Conservation (phyloP, 257 asterid genomes). For the Solanum bukasovii region DNA sequence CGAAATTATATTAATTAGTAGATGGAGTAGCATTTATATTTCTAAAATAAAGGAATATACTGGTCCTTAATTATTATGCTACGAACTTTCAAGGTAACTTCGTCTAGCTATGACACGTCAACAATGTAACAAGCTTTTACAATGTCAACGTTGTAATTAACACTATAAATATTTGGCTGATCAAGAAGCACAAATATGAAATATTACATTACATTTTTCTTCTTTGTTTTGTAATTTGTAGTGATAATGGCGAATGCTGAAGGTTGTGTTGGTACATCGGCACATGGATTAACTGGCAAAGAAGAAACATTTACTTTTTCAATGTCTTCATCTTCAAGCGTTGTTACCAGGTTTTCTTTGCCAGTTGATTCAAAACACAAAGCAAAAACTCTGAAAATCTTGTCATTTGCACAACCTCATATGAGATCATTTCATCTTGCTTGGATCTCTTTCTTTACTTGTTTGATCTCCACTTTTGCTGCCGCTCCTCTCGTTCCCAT, state of each 20-base stretch:
- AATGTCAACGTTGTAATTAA: not conserved
- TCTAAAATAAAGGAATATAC: not conserved
- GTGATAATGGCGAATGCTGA: not conserved
- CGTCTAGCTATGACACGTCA: not conserved
- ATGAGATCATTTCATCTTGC: constrained; percentile 6
- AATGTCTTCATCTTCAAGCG: not conserved
- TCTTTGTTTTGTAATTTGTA: not conserved
- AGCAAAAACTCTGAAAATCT: not conserved
- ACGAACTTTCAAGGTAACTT: not conserved
- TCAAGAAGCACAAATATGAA: not conserved
- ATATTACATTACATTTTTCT: not conserved
- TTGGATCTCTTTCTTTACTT: not conserved
- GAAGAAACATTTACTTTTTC: not conserved
- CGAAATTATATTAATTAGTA: not conserved
- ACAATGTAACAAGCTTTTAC: not conserved
- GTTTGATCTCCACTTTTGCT: constrained; percentile 1
- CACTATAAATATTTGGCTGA: not conserved
- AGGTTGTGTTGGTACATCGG: not conserved
- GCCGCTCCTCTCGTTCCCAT: constrained; percentile 1
- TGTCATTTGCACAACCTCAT: constrained; percentile 4
- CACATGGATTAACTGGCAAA: not conserved
- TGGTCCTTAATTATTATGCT: not conserved
- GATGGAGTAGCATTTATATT: not conserved
- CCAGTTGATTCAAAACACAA: constrained; percentile 8
- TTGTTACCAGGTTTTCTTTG: not conserved